phyloP scores from a whole-genome alignment of 192 early-diverging fungal species.

The Backusella psychrophila region DNA sequence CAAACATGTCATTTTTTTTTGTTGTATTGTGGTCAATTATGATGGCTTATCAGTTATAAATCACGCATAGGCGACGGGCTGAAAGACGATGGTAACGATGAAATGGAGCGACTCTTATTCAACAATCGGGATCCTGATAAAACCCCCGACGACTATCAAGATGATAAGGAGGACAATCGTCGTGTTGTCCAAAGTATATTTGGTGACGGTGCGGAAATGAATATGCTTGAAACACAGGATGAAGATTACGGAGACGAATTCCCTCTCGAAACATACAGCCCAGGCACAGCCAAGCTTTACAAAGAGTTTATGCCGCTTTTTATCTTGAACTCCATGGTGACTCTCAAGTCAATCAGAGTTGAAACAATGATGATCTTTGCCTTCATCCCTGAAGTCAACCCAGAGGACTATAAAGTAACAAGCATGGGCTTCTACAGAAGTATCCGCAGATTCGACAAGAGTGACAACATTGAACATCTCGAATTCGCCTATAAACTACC shows the following conservation, averaged over 20 bases:
- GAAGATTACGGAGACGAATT: background rate
- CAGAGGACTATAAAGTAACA: background rate
- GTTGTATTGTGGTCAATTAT: too few relatives aligned
- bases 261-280: background rate
- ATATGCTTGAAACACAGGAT: background rate
- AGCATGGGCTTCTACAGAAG: background rate
- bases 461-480: background rate
- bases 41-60: background rate
- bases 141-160: background rate
- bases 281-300: background rate
- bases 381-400: background rate
- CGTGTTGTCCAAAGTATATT: background rate
- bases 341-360: background rate
- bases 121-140: background rate
- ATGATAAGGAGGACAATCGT: background rate
- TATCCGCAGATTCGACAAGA: background rate
- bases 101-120: background rate
- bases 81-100: background rate
- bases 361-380: background rate
- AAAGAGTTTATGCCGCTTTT: background rate
- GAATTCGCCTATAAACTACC: background rate
- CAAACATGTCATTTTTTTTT: background rate
- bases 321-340: background rate
- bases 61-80: background rate
- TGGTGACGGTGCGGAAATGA: background rate